These are phyloP conservation scores for Talaromyces sp. DNA, from an alignment of 2,329 filamentous ascomycete species.

Conservation along the genomic window DNA sequence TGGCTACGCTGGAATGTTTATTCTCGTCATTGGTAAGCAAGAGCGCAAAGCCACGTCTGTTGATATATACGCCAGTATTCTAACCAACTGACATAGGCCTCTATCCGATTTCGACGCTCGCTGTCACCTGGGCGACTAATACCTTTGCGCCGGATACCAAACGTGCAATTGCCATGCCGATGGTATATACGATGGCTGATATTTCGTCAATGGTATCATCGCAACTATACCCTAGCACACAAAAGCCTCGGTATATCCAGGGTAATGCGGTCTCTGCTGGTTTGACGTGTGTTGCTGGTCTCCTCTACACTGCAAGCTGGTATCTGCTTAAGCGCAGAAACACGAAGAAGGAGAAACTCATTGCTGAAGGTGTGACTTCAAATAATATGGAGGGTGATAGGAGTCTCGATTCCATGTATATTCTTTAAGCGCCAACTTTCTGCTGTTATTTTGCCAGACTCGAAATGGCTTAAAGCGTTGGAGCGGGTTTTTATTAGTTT, in stretches of 20 bases:
- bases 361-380: constrained; percentile 1
- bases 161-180: constrained; percentile 3
- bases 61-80: too few species aligned
- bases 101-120: constrained; percentile 3
- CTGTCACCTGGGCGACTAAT: constrained; percentile 1
- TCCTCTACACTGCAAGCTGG: constrained; percentile 1
- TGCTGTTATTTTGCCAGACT: not conserved
- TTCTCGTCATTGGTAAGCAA: constrained; percentile 4
- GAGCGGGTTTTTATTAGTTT: not conserved
- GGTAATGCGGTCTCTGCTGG: constrained; percentile 6
- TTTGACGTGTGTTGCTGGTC: not conserved
- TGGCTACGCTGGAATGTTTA: constrained; percentile 7
- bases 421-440: constrained; percentile 2
- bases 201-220: constrained; percentile 2
- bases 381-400: constrained; percentile 3
- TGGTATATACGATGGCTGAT: constrained; percentile 3
- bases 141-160: constrained; percentile 3
- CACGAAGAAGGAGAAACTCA: not conserved
- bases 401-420: constrained; percentile 6
- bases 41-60: not conserved
- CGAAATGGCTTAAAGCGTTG: not conserved
- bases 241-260: constrained; percentile 1
- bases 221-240: constrained; percentile 2
- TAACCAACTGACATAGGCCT: constrained; percentile 1
- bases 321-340: constrained; percentile 1